A percentile compares a stretch with the other conserved stretches of the same genome.
These are phyloP conservation scores for Lagenidium giganteum DNA, from an alignment of 352 stramenopile genomes.

Conservation along the genomic window DNA sequence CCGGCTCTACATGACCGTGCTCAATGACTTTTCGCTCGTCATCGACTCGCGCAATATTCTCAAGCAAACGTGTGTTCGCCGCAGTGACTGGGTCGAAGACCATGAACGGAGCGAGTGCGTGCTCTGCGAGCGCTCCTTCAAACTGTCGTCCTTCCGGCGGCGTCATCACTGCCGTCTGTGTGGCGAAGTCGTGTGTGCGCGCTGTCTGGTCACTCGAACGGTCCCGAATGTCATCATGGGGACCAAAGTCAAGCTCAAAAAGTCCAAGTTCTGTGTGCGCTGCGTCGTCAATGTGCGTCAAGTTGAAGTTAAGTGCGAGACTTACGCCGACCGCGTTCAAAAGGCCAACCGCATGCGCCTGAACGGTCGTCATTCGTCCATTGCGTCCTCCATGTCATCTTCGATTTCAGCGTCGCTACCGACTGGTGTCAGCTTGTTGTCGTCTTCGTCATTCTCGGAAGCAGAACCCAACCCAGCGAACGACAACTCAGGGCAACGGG, in stretches of 20 bases:
- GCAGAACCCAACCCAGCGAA: no score
- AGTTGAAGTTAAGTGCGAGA: no score
- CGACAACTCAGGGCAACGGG: no score
- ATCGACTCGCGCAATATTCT: conserved; percentile 52
- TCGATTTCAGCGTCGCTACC: no score
- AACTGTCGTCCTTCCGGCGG: conserved; percentile 22
- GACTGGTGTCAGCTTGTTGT: no score
- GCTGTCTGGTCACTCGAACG: conserved; percentile 34
- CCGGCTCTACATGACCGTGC: conserved; percentile 35
- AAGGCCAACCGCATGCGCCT: no score
- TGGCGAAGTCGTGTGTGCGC: conserved; percentile 44
- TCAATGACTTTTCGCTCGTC: conserved; percentile 49
- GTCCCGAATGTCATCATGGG: conserved; percentile 20
- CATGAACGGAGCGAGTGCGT: conserved; percentile 32
- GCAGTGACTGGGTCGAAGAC: no score
- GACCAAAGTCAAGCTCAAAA: conserved; percentile 14
- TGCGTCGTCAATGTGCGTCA: conserved; percentile 45
- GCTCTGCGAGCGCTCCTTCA: conserved; percentile 19
- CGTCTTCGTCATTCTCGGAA: no score
- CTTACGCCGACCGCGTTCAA: no score
- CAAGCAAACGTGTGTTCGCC: conserved; percentile 23
- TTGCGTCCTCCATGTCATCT: no score
- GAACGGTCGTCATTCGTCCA: no score
- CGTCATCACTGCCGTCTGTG: conserved; percentile 48
- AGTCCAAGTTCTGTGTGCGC: conserved; percentile 53